Evolutionary conservation across 768 basidiomycete species (phyloP).

Genomic region (Clitopilus passeckerianus): DNA sequence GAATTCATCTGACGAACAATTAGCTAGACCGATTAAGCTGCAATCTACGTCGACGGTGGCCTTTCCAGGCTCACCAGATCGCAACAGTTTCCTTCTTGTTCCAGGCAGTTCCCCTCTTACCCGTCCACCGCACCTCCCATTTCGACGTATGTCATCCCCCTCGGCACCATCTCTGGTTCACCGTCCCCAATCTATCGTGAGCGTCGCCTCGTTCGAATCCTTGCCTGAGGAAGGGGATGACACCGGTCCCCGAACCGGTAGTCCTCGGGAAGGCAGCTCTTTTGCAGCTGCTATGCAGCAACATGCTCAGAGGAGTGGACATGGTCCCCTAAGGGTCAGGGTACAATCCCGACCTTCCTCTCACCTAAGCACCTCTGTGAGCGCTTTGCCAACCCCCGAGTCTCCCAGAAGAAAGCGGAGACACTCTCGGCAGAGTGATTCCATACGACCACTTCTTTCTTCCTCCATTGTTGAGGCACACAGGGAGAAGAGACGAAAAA

Average conservation of each 20-base stretch:
- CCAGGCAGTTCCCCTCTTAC: neutral
- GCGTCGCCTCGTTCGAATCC: slow-evolving; percentile 72
- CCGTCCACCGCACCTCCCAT: slow-evolving; percentile 48
- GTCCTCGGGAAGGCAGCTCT: slow-evolving; percentile 14
- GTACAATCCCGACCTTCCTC: slow-evolving; percentile 15
- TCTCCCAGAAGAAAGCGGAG: slow-evolving; percentile 30
- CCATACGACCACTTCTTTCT: slow-evolving; percentile 21
- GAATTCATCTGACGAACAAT: neutral
- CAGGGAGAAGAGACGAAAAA: slow-evolving; percentile 55
- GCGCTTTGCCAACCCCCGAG: slow-evolving; percentile 25
- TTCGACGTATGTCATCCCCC: slow-evolving; percentile 59
- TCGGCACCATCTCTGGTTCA: slow-evolving; percentile 46
- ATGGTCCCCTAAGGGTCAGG: slow-evolving; percentile 8
- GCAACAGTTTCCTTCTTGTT: neutral
- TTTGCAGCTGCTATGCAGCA: slow-evolving; percentile 27
- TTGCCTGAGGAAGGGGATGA: slow-evolving; percentile 44
- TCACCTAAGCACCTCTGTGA: neutral
- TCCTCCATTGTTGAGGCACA: slow-evolving; percentile 35
- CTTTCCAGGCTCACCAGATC: neutral
- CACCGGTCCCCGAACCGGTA: neutral
- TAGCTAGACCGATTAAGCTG: neutral
- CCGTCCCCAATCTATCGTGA: slow-evolving; percentile 57
- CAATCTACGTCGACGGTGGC: neutral
- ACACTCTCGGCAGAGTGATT: slow-evolving; percentile 25
- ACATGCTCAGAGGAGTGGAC: slow-evolving; percentile 20